phyloP scores from a whole-genome alignment of 2,329 filamentous ascomycete genomes.

The Hawksworthiomyces lignivorus region DNA sequence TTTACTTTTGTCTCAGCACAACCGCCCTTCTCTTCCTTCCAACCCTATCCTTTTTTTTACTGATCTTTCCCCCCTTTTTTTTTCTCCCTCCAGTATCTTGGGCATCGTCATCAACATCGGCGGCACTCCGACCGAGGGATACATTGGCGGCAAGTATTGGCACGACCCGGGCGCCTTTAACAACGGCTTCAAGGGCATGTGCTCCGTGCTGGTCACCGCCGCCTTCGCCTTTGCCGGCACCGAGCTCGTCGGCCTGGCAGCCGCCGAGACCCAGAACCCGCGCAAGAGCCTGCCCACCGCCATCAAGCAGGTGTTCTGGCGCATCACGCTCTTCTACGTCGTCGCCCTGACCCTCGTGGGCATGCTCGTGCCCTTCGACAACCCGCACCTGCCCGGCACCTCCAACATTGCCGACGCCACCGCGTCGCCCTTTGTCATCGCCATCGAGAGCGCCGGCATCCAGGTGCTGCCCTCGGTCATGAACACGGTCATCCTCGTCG shows the following conservation, averaged over 20 bases:
- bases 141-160: constrained; percentile 78
- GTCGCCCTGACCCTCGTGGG: constrained; percentile 75
- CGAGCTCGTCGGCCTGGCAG: constrained; percentile 68
- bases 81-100: constrained; percentile 53
- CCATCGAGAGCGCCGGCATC: constrained; percentile 79
- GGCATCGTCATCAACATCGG: constrained; percentile 81
- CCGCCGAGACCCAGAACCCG: constrained; percentile 71
- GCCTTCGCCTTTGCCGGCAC: constrained; percentile 72
- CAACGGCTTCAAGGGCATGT: constrained; percentile 77
- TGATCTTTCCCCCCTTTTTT: not conserved
- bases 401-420: constrained; percentile 55
- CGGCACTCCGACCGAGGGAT: constrained; percentile 63
- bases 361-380: constrained; percentile 68
- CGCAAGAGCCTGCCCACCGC: constrained; percentile 77
- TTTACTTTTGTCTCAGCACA: no score
- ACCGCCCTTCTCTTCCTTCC: constrained; percentile 8
- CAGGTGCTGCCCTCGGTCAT: constrained; percentile 75
- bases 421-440: constrained; percentile 88
- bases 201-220: constrained; percentile 67
- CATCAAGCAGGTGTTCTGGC: constrained; percentile 92
- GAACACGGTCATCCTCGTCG: constrained; percentile 90
- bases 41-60: not conserved
- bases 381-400: constrained; percentile 53
- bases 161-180: constrained; percentile 72
- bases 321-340: constrained; percentile 85